A percentile compares a stretch with the other conserved stretches of the same genome.
phyloP scores from a whole-genome alignment of 2,329 filamentous ascomycete genomes.

The Juglanconis sp. region DNA sequence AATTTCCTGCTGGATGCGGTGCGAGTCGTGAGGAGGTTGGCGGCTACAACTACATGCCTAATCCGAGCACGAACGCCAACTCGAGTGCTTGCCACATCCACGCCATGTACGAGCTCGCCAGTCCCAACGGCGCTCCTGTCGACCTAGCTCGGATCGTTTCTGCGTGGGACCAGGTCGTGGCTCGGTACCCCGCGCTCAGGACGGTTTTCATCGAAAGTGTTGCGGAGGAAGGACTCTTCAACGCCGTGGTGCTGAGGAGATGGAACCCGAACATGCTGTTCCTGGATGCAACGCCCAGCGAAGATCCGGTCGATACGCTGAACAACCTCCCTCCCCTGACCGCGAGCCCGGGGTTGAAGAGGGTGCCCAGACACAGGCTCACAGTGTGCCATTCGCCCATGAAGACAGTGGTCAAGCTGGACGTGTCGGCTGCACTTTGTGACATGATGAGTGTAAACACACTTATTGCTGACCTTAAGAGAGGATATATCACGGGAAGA shows the following conservation, averaged over 20 bases:
- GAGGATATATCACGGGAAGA: constrained; percentile 39
- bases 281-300: constrained; percentile 41
- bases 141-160: constrained; percentile 44
- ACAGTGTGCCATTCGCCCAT: constrained; percentile 44
- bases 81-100: constrained; percentile 42
- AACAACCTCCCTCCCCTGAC: constrained; percentile 41
- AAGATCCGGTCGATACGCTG: constrained; percentile 37
- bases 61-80: constrained; percentile 18
- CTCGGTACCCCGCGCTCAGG: constrained; percentile 43
- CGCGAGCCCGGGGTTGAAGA: constrained; percentile 30
- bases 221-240: constrained; percentile 45
- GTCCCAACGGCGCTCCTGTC: constrained; percentile 33
- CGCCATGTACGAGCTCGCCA: constrained; percentile 46
- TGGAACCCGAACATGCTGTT: constrained; percentile 52
- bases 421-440: constrained; percentile 49
- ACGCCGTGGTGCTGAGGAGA: constrained; percentile 46
- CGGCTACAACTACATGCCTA: constrained; percentile 3
- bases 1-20: constrained; percentile 4
- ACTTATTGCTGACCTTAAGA: constrained; percentile 45
- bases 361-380: constrained; percentile 45
- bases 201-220: constrained; percentile 52
- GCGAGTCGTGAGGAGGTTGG: background rate
- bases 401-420: constrained; percentile 46
- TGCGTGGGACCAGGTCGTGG: constrained; percentile 48
- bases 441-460: constrained; percentile 46